Percentiles rank a stretch among this genome's conserved stretches.
Conservation (phyloP, 306 rosid genomes). For the Acmispon strigosus region DNA sequence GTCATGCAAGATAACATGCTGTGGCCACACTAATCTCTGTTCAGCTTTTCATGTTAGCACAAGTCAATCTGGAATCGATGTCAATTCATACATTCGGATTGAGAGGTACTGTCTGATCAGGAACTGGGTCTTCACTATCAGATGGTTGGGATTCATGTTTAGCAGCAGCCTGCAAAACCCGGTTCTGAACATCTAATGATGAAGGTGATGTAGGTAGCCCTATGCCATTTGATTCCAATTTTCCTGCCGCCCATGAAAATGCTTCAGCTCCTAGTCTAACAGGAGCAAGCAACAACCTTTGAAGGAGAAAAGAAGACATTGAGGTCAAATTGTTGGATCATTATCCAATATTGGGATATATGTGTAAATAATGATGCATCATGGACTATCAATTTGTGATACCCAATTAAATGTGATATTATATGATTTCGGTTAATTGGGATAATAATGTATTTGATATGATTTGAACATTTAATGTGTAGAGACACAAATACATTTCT, state of each 20-base stretch:
- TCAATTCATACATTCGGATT: constrained; percentile 46
- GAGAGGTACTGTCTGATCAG: constrained; percentile 42
- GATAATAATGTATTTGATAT: no score
- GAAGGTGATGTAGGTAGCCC: constrained; percentile 95
- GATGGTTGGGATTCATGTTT: constrained; percentile 94
- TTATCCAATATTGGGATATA: no score
- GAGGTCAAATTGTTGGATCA: no score
- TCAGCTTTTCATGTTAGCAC: constrained; percentile 24
- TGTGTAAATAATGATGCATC: no score
- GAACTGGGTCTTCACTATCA: constrained; percentile 47
- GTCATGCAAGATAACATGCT: constrained; percentile 25
- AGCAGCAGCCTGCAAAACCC: constrained; percentile 96
- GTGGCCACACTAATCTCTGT: constrained; percentile 8
- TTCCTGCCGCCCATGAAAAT: constrained; percentile 85
- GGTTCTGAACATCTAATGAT: constrained; percentile 78
- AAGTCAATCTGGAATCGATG: constrained; percentile 38
- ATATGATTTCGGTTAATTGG: no score
- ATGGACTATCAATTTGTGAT: no score
- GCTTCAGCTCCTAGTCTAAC: constrained; percentile 67
- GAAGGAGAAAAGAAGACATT: constrained; percentile 13
- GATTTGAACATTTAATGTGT: no score
- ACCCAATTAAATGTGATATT: no score
- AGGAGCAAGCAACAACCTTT: constrained; percentile 69
- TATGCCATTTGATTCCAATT: constrained; percentile 64
- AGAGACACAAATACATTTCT: no score